phyloP scores from a whole-genome alignment of 345 rosid species.

The Kernera saxatilis region DNA sequence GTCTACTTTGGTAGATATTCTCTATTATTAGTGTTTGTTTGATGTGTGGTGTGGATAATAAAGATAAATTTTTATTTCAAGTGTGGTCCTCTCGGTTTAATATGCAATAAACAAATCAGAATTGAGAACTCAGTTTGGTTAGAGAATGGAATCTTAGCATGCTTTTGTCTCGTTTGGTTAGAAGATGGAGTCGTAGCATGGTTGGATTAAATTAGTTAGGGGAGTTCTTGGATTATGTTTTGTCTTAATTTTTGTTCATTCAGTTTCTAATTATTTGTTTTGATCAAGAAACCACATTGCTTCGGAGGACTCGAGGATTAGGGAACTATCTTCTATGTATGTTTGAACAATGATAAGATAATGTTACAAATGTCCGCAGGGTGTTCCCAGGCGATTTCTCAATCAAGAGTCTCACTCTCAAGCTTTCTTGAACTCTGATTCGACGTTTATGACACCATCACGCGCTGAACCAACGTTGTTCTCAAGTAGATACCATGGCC shows the following conservation, averaged over 20 bases:
- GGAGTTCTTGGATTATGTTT: neutral
- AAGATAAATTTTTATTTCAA: neutral
- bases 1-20: constrained; percentile 19
- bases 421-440: constrained; percentile 39
- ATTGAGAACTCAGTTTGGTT: neutral
- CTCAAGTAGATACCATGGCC: constrained; percentile 52
- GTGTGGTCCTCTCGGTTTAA: constrained; percentile 20
- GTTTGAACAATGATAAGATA: neutral
- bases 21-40: constrained; percentile 18
- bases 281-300: neutral
- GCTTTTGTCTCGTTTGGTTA: neutral
- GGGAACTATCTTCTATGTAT: neutral
- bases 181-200: neutral
- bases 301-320: neutral
- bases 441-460: constrained; percentile 29
- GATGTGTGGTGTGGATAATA: neutral
- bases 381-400: constrained; percentile 29
- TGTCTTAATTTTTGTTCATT: neutral
- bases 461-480: constrained; percentile 40
- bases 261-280: neutral
- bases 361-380: constrained; percentile 41
- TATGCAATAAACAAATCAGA: constrained; percentile 1
- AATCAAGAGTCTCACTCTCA: constrained; percentile 43
- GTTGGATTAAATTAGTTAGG: neutral
- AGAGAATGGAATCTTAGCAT: neutral